Evolutionary conservation across 1,284 basidiomycete genomes (phyloP), one percentile per base, ranked within the genome.

Genomic region (Leccinum fallax): DNA sequence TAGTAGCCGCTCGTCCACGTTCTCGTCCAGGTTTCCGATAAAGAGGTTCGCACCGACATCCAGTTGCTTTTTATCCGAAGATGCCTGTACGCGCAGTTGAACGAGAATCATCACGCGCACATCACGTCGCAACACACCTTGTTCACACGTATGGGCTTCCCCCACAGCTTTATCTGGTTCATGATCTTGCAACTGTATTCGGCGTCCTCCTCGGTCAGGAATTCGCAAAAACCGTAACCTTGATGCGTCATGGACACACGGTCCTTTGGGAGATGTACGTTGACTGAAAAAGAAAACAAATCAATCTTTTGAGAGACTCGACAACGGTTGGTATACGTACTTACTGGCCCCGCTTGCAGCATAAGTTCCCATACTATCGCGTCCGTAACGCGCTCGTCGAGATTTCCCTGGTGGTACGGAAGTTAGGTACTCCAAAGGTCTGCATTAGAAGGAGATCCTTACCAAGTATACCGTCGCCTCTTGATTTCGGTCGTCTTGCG

Each of bases 131-230:
- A 19, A 53, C 62, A 5, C 11, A 69, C 70, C 61, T 69, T 69
- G 58, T 65, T 60, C 68, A 99, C 96, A 67, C 97, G 85, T 64
- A 99, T 97, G 36, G 97, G 97, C 75, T 98, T 98, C 49, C 97
- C 97, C 85, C 93, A 99, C 57, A 99, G 80, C 79, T 99, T 99
- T 76, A 99, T 98, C 81, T 98, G 97, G 77, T 99, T 98, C 95
- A 99, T 97, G 71, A 98, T 98, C 82, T 97, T 97, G 84, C 95
- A 97, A 64, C 95, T 97, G 76, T 99, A 99, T 79, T 99, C 96
- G 68, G 97, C 95, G 79, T 98, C 97, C 74, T 95, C 93, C 79
- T 98, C 96, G 46, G 95, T 95, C 76, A 96, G 82, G 77, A 98
- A 98, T 81, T 99, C 97, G 83, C 97, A 98, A 80, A 99, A 99